Evolutionary conservation across 2,329 filamentous ascomycete species (phyloP).

Genomic region (Arachnomyces sp.): DNA sequence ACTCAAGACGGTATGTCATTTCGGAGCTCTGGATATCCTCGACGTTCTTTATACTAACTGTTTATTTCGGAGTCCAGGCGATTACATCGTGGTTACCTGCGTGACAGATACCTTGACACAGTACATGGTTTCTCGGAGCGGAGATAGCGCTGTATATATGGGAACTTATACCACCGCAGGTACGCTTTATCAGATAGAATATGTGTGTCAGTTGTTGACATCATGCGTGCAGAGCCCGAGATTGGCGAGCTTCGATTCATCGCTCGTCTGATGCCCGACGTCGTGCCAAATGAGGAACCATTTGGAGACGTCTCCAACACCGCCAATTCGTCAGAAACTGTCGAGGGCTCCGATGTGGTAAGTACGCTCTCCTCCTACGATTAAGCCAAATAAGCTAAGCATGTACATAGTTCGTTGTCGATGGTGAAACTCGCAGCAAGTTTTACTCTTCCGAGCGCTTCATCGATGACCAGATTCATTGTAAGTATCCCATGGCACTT

Average conservation of each 20-base stretch:
- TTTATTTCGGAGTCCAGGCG: slow-evolving; percentile 14
- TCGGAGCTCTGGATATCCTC: too few relatives aligned
- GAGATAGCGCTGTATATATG: slow-evolving; percentile 55
- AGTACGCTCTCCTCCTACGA: slow-evolving; percentile 1
- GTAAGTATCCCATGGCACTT: slow-evolving; percentile 21
- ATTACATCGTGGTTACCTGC: slow-evolving; percentile 57
- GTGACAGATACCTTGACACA: slow-evolving; percentile 55
- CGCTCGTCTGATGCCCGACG: slow-evolving; percentile 48
- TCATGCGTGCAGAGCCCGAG: slow-evolving; percentile 34
- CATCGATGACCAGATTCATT: slow-evolving; percentile 60
- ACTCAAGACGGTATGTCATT: slow-evolving; percentile 26
- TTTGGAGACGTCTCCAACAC: slow-evolving; percentile 52
- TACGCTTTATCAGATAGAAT: slow-evolving; percentile 12
- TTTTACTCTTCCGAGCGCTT: slow-evolving; percentile 64
- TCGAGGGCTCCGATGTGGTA: slow-evolving; percentile 53
- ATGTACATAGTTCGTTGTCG: slow-evolving; percentile 43
- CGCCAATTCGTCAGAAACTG: slow-evolving; percentile 40
- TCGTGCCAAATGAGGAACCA: slow-evolving; percentile 47
- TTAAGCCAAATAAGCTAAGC: background rate
- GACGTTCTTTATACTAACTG: background rate
- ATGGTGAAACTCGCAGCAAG: slow-evolving; percentile 58
- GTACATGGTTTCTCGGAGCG: slow-evolving; percentile 55
- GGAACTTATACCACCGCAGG: slow-evolving; percentile 53
- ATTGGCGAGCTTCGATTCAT: slow-evolving; percentile 60
- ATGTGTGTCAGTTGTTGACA: slow-evolving; percentile 12